Evolutionary conservation across 2,329 filamentous ascomycete species (phyloP).

Genomic region (Sclerotinia minor): DNA sequence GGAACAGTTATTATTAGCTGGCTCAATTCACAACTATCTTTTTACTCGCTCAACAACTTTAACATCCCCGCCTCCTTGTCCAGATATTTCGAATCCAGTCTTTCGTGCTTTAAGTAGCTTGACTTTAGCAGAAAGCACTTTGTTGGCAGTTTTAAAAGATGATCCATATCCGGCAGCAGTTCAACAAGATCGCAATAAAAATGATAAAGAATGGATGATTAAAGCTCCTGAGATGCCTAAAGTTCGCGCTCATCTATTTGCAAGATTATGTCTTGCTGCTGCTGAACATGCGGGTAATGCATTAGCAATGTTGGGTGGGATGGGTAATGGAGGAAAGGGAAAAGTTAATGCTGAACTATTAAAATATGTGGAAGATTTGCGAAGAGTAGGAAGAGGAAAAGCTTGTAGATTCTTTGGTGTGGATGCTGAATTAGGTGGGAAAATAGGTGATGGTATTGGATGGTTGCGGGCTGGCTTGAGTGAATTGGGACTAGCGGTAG

Average conservation of each 20-base stretch:
- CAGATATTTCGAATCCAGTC: conserved; percentile 55
- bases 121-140: conserved; percentile 81
- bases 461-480: conserved; percentile 79
- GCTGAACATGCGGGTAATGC: conserved; percentile 84
- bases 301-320: conserved; percentile 50
- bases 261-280: conserved; percentile 81
- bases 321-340: conserved; percentile 43
- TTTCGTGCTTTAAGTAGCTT: conserved; percentile 62
- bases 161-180: conserved; percentile 87
- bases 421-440: conserved; percentile 78
- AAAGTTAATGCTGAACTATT: conserved; percentile 66
- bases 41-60: conserved; percentile 55
- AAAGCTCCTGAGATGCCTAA: conserved; percentile 83
- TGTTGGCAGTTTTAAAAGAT: conserved; percentile 88
- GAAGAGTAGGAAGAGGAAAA: conserved; percentile 73
- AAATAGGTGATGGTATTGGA: conserved; percentile 81
- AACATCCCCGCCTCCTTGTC: conserved; percentile 46
- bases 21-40: conserved; percentile 75
- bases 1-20: conserved; percentile 73
- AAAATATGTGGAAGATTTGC: conserved; percentile 74
- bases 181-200: conserved; percentile 76
- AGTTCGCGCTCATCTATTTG: conserved; percentile 84
- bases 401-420: conserved; percentile 90
- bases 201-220: conserved; percentile 96
- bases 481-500: conserved; percentile 63